Evolutionary conservation across 371 early-diverging fungal genomes (phyloP), one percentile per base, ranked within the genome.

Genomic region (Modicella reniformis): DNA sequence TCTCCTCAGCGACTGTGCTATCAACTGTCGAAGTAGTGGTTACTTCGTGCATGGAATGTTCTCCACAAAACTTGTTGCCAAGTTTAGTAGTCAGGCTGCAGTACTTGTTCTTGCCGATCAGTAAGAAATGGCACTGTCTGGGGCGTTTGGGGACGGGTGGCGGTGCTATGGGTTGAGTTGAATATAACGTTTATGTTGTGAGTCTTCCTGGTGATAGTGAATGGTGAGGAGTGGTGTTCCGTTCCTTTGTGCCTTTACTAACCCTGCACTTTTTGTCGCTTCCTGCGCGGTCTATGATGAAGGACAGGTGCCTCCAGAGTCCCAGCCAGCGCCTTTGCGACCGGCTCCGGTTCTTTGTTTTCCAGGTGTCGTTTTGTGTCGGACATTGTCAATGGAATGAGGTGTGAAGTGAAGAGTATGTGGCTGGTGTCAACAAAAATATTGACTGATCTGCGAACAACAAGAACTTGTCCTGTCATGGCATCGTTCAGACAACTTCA

Each of bases 1-100:
- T 28, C 21, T 29, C 40, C n/a, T 40, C 58, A 10, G 30, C 49
- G 8, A 26, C 29, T 28, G 33, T 28, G 29, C 56, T 49, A 0
- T 50, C 26, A 28, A 60, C 23, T 37, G 59, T 2, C 4, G 72
- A 23, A 1, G 23, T 9, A 30, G 68, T 44, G 28, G 62, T 2
- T 29, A 23, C 69, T 47, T 83, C 80, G 44, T 75, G 65, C 33
- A 79, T 82, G 23, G 87, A 82, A 57, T 75, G 75, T 60, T 95
- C 93, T 12, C 93, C 93, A 71, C 95, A 95, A 71, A 86, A 94
- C 50, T 85, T 85, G 63, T 80, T 81, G 1, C 74, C 84, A 12
- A 74, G 77, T 67, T 86, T 88, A 21, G 92, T 84, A 19, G 83
- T 84, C 60, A 93, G 68, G 62, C 85, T 84, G 68, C 92, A 94